These are phyloP conservation scores for Botryotinia globosa DNA, from an alignment of 2,329 filamentous ascomycete species.

Conservation along the genomic window DNA sequence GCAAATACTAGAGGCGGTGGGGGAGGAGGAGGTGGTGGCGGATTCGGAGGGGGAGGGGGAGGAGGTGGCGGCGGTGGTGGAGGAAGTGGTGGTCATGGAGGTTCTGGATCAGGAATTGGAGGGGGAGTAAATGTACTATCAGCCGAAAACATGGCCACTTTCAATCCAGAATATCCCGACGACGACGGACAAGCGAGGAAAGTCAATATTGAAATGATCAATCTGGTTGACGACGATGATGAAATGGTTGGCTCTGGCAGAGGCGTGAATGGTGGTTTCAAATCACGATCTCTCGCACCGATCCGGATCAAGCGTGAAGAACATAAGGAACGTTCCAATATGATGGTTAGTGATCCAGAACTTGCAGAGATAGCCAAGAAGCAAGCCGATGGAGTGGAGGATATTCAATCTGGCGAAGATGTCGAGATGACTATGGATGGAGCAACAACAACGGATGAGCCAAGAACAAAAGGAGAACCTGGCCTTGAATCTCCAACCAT, in stretches of 20 bases:
- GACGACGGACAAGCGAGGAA: conserved; percentile 28
- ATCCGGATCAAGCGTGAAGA: conserved; percentile 35
- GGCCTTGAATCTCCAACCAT: conserved; percentile 12
- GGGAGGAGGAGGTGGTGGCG: conserved; percentile 15
- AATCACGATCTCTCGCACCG: conserved; percentile 30
- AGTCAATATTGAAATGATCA: conserved; percentile 37
- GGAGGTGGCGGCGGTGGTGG: conserved; percentile 12
- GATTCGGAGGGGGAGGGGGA: conserved; percentile 17
- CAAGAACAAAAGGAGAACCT: conserved; percentile 10
- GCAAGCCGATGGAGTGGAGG: conserved; percentile 21
- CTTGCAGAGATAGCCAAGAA: conserved; percentile 15
- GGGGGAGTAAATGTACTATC: conserved; percentile 5
- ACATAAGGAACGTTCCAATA: conserved; percentile 35
- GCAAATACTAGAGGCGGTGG: conserved; percentile 5
- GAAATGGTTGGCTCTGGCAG: conserved; percentile 19
- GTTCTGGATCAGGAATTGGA: conserved; percentile 16
- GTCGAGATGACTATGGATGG: not conserved
- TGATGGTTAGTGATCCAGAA: conserved; percentile 28
- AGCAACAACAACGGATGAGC: not conserved
- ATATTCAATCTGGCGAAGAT: not conserved
- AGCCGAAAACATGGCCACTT: conserved; percentile 12
- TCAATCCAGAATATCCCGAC: conserved; percentile 34
- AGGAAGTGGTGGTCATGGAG: not conserved
- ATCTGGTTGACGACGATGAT: conserved; percentile 27
- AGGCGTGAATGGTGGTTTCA: conserved; percentile 22